Evolutionary conservation across 768 basidiomycete genomes (phyloP).

Genomic region (Podaxis pistillaris): DNA sequence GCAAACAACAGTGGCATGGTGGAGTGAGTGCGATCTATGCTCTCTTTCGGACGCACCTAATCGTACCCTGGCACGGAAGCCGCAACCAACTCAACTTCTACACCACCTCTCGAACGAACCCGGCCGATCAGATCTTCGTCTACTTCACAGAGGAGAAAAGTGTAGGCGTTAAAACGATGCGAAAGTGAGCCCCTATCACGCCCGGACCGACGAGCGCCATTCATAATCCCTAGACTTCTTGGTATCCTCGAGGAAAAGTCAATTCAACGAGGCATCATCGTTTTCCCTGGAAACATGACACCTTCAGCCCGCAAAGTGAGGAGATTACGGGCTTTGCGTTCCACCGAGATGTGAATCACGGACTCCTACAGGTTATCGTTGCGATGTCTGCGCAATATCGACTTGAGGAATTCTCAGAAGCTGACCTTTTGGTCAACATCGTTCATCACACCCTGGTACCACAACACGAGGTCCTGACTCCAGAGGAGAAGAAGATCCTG

Average conservation of each 20-base stretch:
- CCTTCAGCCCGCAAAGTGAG: conserved; percentile 91
- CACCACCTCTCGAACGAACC: conserved; percentile 67
- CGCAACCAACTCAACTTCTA: conserved; percentile 90
- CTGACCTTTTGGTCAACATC: conserved; percentile 96
- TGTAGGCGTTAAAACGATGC: conserved; percentile 97
- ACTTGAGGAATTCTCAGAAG: conserved; percentile 95
- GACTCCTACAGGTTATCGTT: conserved; percentile 70
- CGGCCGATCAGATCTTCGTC: conserved; percentile 82
- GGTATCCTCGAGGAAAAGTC: conserved; percentile 88
- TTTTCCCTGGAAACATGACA: conserved; percentile 96
- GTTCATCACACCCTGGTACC: conserved; percentile 95
- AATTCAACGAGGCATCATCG: conserved; percentile 89
- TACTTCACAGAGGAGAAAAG: conserved; percentile 96
- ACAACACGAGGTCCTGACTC: conserved; percentile 80
- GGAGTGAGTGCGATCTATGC: conserved; percentile 64
- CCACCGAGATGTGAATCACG: conserved; percentile 13
- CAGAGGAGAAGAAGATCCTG: conserved; percentile 83
- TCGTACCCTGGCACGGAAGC: conserved; percentile 39
- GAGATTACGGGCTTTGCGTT: conserved; percentile 9
- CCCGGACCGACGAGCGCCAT: conserved; percentile 5
- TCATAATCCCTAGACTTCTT: conserved; percentile 61
- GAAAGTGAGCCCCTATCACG: conserved; percentile 64
- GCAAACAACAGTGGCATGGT: conserved; percentile 72
- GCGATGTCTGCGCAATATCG: conserved; percentile 86
- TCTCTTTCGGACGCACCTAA: not conserved